phyloP scores from a whole-genome alignment of 2,329 filamentous ascomycete species.

The Monosporascus sp. region DNA sequence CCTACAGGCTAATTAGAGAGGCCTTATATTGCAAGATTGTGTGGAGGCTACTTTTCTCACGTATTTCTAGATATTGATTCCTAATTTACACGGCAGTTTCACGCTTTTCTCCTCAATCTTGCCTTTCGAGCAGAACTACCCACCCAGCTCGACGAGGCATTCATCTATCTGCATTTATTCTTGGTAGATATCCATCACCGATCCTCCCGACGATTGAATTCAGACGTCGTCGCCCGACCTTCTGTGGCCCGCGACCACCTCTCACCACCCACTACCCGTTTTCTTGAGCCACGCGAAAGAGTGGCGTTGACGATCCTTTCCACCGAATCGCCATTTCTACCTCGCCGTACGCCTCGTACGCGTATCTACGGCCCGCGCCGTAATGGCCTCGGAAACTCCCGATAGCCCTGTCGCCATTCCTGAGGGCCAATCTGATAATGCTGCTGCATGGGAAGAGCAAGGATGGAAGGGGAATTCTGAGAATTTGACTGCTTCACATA shows the following conservation, averaged over 20 bases:
- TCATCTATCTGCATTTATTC: too few relatives aligned
- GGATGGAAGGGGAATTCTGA: conserved; percentile 52
- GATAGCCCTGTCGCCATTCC: conserved; percentile 11
- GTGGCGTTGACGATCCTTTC: background rate
- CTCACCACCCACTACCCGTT: too few relatives aligned
- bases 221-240: too few relatives aligned
- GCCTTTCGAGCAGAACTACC: too few relatives aligned
- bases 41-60: background rate
- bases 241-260: too few relatives aligned
- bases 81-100: too few relatives aligned
- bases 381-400: conserved; percentile 24
- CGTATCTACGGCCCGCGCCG: background rate
- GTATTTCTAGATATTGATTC: background rate
- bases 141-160: too few relatives aligned
- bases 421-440: conserved; percentile 13
- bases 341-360: conserved; percentile 1
- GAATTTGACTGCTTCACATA: conserved; percentile 45
- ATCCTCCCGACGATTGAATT: too few relatives aligned
- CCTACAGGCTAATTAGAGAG: background rate
- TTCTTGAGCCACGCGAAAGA: background rate
- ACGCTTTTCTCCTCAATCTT: too few relatives aligned
- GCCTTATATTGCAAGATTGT: background rate
- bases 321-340: background rate
- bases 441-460: conserved; percentile 41
- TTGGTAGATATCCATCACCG: too few relatives aligned